These are phyloP conservation scores for Babesia gibsoni DNA, from an alignment of 169 alveolate species.

Conservation along the genomic window DNA sequence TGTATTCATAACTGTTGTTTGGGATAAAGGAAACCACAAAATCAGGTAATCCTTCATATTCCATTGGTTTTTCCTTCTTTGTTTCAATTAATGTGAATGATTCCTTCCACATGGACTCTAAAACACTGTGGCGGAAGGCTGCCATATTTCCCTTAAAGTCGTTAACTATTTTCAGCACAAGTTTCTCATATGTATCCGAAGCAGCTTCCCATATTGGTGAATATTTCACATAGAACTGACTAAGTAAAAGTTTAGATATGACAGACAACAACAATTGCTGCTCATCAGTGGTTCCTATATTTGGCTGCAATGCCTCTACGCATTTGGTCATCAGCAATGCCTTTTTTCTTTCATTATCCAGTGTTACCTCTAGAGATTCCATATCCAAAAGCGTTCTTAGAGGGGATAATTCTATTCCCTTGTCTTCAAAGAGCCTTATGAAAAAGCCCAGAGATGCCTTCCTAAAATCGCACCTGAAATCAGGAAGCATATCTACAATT, in stretches of 20 bases:
- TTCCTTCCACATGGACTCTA: not conserved
- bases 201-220: constrained; percentile 58
- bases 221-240: constrained; percentile 48
- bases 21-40: not conserved
- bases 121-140: not conserved
- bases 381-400: constrained; percentile 23
- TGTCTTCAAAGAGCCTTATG: not conserved
- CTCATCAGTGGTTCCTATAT: not conserved
- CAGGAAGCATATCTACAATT: constrained; percentile 10
- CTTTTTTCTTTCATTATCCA: constrained; percentile 42
- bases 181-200: constrained; percentile 1
- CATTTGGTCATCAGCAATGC: constrained; percentile 26
- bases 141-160: constrained; percentile 1
- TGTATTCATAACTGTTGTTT: not conserved
- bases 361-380: constrained; percentile 16
- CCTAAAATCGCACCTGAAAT: not conserved
- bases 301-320: constrained; percentile 11
- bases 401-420: not conserved
- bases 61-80: not conserved
- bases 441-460: constrained; percentile 2
- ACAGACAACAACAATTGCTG: not conserved
- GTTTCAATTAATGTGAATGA: constrained; percentile 5
- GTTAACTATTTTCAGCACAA: not conserved
- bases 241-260: constrained; percentile 11
- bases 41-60: not conserved